phyloP scores from a whole-genome alignment of 495 filamentous ascomycete genomes.

The Jackrogersella multiformis region DNA sequence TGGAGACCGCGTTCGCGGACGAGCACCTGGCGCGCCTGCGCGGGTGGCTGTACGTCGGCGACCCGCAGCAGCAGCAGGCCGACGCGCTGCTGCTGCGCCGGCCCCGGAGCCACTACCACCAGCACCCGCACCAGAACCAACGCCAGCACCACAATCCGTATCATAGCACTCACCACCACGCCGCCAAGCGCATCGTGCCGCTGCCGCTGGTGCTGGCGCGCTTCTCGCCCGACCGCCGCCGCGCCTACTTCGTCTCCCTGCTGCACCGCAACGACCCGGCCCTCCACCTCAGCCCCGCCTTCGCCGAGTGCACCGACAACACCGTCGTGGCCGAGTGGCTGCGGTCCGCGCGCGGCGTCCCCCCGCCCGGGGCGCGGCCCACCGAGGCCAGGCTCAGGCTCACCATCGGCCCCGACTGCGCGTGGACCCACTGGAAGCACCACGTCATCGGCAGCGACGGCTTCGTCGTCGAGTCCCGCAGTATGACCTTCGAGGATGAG shows the following conservation, averaged over 20 bases:
- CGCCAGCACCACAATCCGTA: no score
- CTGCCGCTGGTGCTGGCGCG: conserved; percentile 11
- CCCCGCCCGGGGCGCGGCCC: conserved; percentile 9
- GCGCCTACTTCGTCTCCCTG: conserved; percentile 22
- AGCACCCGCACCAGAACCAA: no score
- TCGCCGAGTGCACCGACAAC: conserved; percentile 24
- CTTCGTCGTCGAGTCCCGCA: conserved; percentile 20
- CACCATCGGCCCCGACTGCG: conserved; percentile 17
- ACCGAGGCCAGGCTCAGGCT: conserved; percentile 20
- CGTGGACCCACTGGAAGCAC: conserved; percentile 34
- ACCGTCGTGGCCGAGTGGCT: conserved; percentile 32
- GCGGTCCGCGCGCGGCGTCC: conserved; percentile 24
- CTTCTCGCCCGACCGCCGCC: conserved; percentile 21
- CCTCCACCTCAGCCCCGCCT: not conserved
- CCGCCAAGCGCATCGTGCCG: conserved; percentile 5
- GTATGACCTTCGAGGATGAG: conserved; percentile 22
- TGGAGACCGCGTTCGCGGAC: conserved; percentile 30
- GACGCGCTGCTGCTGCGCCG: not conserved
- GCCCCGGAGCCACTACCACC: not conserved
- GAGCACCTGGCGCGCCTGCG: conserved; percentile 25
- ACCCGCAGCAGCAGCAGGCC: conserved; percentile 1
- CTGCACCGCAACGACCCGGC: conserved; percentile 17
- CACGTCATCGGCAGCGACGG: conserved; percentile 26
- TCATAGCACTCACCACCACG: no score
- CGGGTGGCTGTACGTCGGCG: conserved; percentile 26